phyloP scores from a whole-genome alignment of 129 eudicot genomes.

The Flaveria bidentis region DNA sequence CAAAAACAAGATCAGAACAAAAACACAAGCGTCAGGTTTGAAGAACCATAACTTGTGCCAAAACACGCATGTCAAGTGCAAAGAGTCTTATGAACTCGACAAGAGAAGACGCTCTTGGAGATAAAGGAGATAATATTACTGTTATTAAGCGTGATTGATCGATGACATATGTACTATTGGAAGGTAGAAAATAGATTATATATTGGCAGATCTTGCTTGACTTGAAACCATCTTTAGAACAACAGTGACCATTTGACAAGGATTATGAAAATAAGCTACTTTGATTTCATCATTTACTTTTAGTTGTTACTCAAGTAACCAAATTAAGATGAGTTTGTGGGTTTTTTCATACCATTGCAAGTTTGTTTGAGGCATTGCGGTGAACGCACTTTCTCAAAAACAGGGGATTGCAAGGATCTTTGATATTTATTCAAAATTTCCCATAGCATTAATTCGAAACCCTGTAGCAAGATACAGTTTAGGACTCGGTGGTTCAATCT shows the following conservation, averaged over 20 bases:
- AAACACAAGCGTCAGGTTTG: constrained; percentile 28
- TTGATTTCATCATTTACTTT: not conserved
- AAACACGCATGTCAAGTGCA: constrained; percentile 55
- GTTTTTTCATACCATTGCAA: not conserved
- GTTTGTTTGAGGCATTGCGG: not conserved
- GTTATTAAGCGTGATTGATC: constrained; percentile 1
- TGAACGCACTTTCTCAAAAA: constrained; percentile 33
- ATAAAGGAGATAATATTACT: constrained; percentile 11
- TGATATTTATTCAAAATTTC: not conserved
- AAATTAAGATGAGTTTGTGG: not conserved
- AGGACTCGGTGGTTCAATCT: constrained; percentile 29
- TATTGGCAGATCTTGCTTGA: constrained; percentile 17
- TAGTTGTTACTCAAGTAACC: not conserved
- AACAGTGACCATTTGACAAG: not conserved
- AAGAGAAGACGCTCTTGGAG: constrained; percentile 38
- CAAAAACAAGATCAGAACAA: constrained; percentile 28
- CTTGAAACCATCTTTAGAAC: constrained; percentile 7
- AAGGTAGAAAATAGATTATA: constrained; percentile 19
- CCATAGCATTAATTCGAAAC: constrained; percentile 36
- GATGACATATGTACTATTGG: constrained; percentile 12
- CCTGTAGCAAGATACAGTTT: constrained; percentile 23
- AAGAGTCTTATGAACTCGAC: constrained; percentile 25
- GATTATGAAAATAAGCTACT: not conserved
- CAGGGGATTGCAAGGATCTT: constrained; percentile 57
- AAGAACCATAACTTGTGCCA: constrained; percentile 39